Base-by-base conservation (phyloP, 73 alveolate genomes). In the Paramecium octaurelia region DNA sequence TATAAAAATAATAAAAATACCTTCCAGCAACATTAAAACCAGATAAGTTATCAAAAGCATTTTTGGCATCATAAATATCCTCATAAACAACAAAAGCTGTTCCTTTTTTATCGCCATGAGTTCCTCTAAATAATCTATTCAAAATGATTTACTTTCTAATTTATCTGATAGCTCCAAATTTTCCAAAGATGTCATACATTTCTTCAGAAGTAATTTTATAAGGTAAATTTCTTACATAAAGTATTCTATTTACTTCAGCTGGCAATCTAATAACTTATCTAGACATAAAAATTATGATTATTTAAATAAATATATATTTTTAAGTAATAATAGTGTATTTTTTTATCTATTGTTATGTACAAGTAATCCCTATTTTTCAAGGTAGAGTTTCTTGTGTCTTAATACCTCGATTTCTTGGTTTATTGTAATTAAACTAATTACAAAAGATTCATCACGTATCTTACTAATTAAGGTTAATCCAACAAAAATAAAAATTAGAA, bases 21-120 rank as follows among this genome's bases (percentile, higher is more conserved):
- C 97, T 97, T 59, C 99, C 99, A 7, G 99, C 99, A 35, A 98
- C 99, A 92, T 98, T 97, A 92, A 98, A 97, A 6, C 99, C 99
- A 60, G 95, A 93, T 92, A 98, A 92, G 87, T 97, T 98, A 59
- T 98, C 99, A 75, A 98, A 98, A 18, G 99, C 99, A 86, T 95
- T 98, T 93, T 98, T 98, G 27, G 99, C 99, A 95, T 98, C 99
- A 57, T 93, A 95, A 38, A 98, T 96, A 91, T 98, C 99, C 42
- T 98, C 99, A 92, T 98, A 98, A 21, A 97, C 99, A 58, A 98
- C 99, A 92, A 98, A 98, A 54, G 99, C 99, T 43, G 99, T 98
- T 38, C 99, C 99, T 85, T 96, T 95, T 27, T 98, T 98, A 64
- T 98, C 98, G 73, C 98, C 97, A 31, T 98, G 60, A n/a, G 94